These are phyloP conservation scores for Leishmania aethiopica DNA, from an alignment of 208 protist genomes.

Conservation along the genomic window DNA sequence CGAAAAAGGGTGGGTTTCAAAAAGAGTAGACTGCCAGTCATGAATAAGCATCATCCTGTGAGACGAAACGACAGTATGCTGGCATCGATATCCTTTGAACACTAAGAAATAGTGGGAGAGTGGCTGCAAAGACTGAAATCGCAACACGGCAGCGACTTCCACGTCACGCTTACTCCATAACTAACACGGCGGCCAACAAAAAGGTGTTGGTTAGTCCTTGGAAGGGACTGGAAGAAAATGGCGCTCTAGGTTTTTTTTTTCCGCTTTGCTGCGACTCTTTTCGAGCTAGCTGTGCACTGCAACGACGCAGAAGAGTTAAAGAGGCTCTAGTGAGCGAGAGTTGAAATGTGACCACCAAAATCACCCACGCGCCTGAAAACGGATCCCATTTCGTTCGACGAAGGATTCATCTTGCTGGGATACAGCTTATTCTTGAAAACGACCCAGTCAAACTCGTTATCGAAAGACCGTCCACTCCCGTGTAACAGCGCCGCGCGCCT, in stretches of 20 bases:
- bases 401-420: constrained; percentile 83
- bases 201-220: not conserved
- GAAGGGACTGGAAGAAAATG: not conserved
- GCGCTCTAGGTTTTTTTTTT: not conserved
- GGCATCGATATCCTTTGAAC: not conserved
- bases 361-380: constrained; percentile 87
- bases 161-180: not conserved
- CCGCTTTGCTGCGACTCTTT: not conserved
- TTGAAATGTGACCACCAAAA: constrained; percentile 74
- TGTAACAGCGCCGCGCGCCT: constrained; percentile 47
- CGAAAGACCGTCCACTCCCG: constrained; percentile 69
- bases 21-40: not conserved
- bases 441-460: constrained; percentile 88
- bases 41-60: not conserved
- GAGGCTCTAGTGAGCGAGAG: constrained; percentile 71
- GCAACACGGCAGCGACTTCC: not conserved
- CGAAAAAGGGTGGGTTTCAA: not conserved
- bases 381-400: constrained; percentile 83
- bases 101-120: not conserved
- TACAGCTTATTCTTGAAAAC: constrained; percentile 85
- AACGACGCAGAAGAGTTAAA: constrained; percentile 19
- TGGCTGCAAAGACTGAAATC: not conserved
- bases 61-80: not conserved
- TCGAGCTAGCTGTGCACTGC: constrained; percentile 12
- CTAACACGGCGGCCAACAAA: not conserved